Conservation (phyloP, 2,329 filamentous ascomycete species). For the Botrytis porri region DNA sequence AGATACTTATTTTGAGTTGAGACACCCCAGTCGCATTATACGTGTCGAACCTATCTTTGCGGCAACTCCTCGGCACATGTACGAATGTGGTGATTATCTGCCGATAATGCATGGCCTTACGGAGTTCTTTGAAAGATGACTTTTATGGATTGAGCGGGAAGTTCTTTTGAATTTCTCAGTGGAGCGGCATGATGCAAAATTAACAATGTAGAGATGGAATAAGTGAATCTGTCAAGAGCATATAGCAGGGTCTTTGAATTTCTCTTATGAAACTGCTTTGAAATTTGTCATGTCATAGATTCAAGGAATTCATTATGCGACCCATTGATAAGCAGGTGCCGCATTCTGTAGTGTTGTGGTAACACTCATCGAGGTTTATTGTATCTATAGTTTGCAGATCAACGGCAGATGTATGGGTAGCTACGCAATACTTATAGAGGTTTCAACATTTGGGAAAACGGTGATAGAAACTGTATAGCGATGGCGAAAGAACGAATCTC, state of each 20-base stretch:
- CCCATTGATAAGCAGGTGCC: rapidly evolving
- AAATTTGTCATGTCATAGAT: background rate
- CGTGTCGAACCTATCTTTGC: background rate
- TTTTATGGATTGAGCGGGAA: background rate
- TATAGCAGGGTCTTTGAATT: background rate
- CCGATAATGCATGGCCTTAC: background rate
- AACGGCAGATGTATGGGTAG: background rate
- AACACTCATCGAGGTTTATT: background rate
- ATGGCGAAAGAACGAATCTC: background rate
- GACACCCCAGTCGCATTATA: background rate
- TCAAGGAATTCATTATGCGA: rapidly evolving
- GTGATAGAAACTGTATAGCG: background rate
- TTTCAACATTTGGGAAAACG: background rate
- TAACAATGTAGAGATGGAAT: rapidly evolving
- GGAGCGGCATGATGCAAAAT: background rate
- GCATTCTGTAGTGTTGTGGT: background rate
- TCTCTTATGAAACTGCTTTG: background rate
- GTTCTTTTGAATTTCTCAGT: background rate
- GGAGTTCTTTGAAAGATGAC: rapidly evolving
- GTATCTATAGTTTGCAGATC: background rate
- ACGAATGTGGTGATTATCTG: too few relatives aligned
- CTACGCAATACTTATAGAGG: background rate
- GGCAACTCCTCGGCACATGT: background rate
- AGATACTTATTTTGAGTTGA: background rate
- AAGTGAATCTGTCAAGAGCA: background rate